Base-by-base conservation (phyloP, 768 basidiomycete genomes). In the Vishniacozyma victoriae region DNA sequence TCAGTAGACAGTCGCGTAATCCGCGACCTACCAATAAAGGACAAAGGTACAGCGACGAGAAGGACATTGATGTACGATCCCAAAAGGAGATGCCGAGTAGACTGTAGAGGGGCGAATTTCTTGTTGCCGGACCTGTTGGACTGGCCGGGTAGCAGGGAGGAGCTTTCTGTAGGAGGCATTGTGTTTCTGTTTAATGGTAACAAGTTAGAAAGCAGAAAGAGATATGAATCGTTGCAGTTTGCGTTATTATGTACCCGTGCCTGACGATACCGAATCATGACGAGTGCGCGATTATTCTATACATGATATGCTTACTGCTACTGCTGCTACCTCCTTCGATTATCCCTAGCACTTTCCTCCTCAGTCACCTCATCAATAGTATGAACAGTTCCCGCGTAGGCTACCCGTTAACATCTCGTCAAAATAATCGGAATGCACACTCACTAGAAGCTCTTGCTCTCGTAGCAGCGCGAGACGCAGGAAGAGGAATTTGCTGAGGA, bases 41-140 rank as follows among this genome's bases (percentile, higher is more conserved):
- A 80, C 55, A 92, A 73, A 22, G 91, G 90, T 7, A 91, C 79
- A 52, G 86, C 85, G 41, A 90, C 68, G 44, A 92, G 80, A 44
- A 91, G 75, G 41, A 87, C 37, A 64, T 91, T 92, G 60, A 86
- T 64, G 73, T 80, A 92, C 5, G 63, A 60, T 33, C 67, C 64
- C 9, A 72, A 42, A n/a, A 76, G 31, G 35, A 76, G 60, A 41
- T 70, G 63, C 40, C 61, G 52, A 25, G 71, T 50, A 7, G 70
- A 72, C 5, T 56, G 55, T 26, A 64, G 29, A 1, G 59, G 59
- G 42, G 19, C 12, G 12, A 13, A 27, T 14, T n/a, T 23, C 20
- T 12, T 16, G 27, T 12, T 9, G 16, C 41, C 3, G 5, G 16
- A 12, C 25, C 25, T 2, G 26, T 7, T 7, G 35, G 24, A 5